Percentiles rank a stretch among this genome's conserved stretches.
phyloP scores from a whole-genome alignment of 1,139 yeast species.

The Pichia sp. region DNA sequence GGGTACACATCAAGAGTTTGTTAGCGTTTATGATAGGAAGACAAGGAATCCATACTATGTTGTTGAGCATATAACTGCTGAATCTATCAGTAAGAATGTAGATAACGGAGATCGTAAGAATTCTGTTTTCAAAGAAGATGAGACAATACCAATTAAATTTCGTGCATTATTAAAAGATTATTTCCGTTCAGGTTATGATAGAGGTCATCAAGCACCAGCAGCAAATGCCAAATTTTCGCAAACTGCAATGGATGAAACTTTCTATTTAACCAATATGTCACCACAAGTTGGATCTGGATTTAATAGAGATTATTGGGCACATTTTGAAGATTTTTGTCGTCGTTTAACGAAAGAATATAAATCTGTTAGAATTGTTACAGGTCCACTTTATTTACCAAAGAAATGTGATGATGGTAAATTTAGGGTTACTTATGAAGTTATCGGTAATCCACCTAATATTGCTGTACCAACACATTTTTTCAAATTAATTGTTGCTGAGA shows the following conservation, averaged over 20 bases:
- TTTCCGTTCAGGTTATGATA: constrained; percentile 90
- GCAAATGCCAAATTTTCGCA: constrained; percentile 93
- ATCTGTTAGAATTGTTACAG: constrained; percentile 81
- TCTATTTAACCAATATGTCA: constrained; percentile 78
- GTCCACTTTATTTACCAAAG: constrained; percentile 87
- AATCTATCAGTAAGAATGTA: constrained; percentile 42
- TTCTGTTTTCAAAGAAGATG: constrained; percentile 83
- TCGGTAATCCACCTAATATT: constrained; percentile 92
- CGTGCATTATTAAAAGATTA: constrained; percentile 75
- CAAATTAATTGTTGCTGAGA: constrained; percentile 83
- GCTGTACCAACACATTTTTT: constrained; percentile 98
- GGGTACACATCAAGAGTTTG: constrained; percentile 63
- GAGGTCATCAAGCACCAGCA: constrained; percentile 98
- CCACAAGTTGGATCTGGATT: constrained; percentile 98
- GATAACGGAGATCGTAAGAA: constrained; percentile 66
- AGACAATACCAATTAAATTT: constrained; percentile 66
- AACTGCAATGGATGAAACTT: constrained; percentile 91
- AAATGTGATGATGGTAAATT: constrained; percentile 66
- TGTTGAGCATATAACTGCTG: constrained; percentile 84
- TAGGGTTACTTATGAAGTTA: constrained; percentile 80
- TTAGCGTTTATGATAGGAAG: constrained; percentile 80
- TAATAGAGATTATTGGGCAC: constrained; percentile 97
- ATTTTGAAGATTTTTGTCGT: constrained; percentile 83
- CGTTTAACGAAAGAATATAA: constrained; percentile 61
- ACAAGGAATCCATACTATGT: constrained; percentile 77